Base-by-base conservation (phyloP, 2,329 filamentous ascomycete species). In the Coniochaeta sp. region DNA sequence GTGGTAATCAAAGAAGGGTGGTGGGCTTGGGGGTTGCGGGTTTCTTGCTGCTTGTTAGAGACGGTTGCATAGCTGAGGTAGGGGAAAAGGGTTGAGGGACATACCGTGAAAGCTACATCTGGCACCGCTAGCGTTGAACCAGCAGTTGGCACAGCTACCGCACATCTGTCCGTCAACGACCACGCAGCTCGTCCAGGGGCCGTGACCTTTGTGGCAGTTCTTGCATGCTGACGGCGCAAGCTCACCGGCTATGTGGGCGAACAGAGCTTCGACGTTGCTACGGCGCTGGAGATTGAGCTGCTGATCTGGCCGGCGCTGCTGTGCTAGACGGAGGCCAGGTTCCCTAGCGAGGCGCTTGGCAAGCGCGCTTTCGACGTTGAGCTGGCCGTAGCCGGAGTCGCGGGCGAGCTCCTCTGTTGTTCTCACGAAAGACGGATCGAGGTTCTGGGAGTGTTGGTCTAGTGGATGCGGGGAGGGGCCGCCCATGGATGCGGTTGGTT, bases 71-170 rank as follows among this genome's bases (percentile, higher is more conserved):
- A n/a, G n/a, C n/a, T n/a, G 34, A 38, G 47, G 28, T 36, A n/a
- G n/a, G 33, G 8, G 16, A 40, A 8, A 36, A 47, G 6, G 1
- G 33, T 40, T 5, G 17, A n/a, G 38, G n/a, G 16, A 40, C 38
- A 17, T 72, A 85, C 83, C 81, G 62, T 85, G 83, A 67, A 85
- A 86, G 16, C 82, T 85, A 62, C 83, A 86, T 58, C 83, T 73
- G 11, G 81, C 78, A 11, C 83, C 83, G 58, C 81, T 84, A 8
- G 83, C 83, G 60, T 86, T 86, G 70, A 82, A 86, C 83, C 83
- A 86, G 68, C 83, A 86, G 67, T 86, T 86, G 61, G 82, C 79
- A 63, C 83, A 86, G 66, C 81, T 84, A 11, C 83, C 83, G 61
- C 81, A 85, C 80, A 86, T 82, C 67, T 84, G 80, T 1, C 83